Evolutionary conservation across 352 stramenopile species (phyloP), one percentile per base, ranked within the genome.

Genomic region (Pythium utonaiense): DNA sequence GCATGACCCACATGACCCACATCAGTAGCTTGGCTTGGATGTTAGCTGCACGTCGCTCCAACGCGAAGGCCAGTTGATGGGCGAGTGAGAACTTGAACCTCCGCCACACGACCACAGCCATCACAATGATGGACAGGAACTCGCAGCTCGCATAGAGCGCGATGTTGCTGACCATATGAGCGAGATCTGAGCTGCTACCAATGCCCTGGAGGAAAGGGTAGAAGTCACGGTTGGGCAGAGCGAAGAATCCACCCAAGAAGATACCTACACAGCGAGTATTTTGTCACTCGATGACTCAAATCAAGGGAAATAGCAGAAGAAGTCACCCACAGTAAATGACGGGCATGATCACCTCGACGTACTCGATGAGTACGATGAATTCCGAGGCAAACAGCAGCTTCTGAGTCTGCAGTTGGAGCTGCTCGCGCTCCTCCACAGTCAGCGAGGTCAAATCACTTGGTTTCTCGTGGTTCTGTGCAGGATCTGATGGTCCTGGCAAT

Each of bases 1-100:
- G n/a, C n/a, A n/a, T n/a, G n/a, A n/a, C n/a, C n/a, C n/a, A n/a
- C n/a, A n/a, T n/a, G n/a, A n/a, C n/a, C n/a, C n/a, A n/a, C n/a
- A n/a, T n/a, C n/a, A n/a, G n/a, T n/a, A n/a, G n/a, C n/a, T n/a
- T n/a, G n/a, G n/a, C n/a, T n/a, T n/a, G n/a, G n/a, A n/a, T n/a
- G n/a, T n/a, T n/a, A n/a, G n/a, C n/a, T n/a, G n/a, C n/a, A n/a
- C 75, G 67, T 1, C 52, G 64, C 28, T 73, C 64, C 24, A 78
- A 33, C 0, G 75, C 71, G 21, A 78, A 78, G 8, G 60, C 60
- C 9, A 78, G 41, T 24, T 71, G 64, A 21, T 57, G 50, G 6
- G 75, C 44, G 13, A 57, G 30, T 0, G 51, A 59, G 3, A 78
- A 24, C 6, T 47, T 22, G 22, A 66, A 66, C 45, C 65, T 66